A percentile compares a stretch with the other conserved stretches of the same genome.
Evolutionary conservation across 768 basidiomycete genomes (phyloP).

Genomic region (Neoboletus subvelutipes): DNA sequence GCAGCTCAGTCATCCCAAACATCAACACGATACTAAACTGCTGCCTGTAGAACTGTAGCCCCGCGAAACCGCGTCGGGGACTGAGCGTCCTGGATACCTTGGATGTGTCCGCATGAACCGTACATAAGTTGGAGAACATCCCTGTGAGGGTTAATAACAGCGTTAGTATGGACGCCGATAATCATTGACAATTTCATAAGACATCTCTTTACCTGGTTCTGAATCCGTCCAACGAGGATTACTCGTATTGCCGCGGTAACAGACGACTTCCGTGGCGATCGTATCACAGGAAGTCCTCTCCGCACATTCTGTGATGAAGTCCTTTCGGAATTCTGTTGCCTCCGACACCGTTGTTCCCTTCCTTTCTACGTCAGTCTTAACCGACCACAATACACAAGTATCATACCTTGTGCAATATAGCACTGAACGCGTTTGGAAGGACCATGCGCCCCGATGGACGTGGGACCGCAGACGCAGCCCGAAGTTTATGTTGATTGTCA

Average conservation of each 20-base stretch:
- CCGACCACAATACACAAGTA: too few species aligned
- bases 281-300: constrained; percentile 29
- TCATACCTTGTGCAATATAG: constrained; percentile 30
- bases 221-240: constrained; percentile 33
- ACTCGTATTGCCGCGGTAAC: constrained; percentile 25
- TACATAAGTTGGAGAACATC: constrained; percentile 28
- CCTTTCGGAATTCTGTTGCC: constrained; percentile 32
- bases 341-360: constrained; percentile 33
- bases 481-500: constrained; percentile 31
- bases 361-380: not conserved
- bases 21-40: constrained; percentile 41
- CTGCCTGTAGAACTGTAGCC: constrained; percentile 31
- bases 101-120: constrained; percentile 28
- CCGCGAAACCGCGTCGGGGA: constrained; percentile 31
- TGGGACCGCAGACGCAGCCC: constrained; percentile 28
- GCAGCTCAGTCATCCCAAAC: constrained; percentile 47
- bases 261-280: constrained; percentile 32
- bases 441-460: constrained; percentile 34
- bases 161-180: not conserved
- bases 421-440: constrained; percentile 34
- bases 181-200: not conserved
- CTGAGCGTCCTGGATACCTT: constrained; percentile 30
- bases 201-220: constrained; percentile 24
- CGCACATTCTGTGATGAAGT: constrained; percentile 31
- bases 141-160: constrained; percentile 10